Conservation (phyloP, 2,329 filamentous ascomycete species). For the Trichoderma koningii region DNA sequence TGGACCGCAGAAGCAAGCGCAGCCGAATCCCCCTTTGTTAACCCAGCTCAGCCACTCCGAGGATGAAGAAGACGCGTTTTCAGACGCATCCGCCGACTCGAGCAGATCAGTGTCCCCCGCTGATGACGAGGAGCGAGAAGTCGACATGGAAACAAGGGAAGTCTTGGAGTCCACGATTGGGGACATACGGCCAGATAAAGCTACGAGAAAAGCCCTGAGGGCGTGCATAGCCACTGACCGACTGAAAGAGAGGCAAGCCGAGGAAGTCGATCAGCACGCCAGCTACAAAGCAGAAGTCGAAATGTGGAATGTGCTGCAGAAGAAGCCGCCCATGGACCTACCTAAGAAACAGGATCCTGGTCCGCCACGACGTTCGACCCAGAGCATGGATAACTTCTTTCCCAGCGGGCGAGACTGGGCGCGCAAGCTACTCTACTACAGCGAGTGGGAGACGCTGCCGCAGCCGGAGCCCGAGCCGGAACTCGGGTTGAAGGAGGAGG, state of each 20-base stretch:
- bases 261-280: slow-evolving; percentile 45
- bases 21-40: background rate
- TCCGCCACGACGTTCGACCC: slow-evolving; percentile 34
- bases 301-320: slow-evolving; percentile 50
- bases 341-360: slow-evolving; percentile 38
- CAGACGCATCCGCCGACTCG: slow-evolving; percentile 28
- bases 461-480: background rate
- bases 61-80: slow-evolving; percentile 30
- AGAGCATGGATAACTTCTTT: slow-evolving; percentile 43
- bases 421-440: slow-evolving; percentile 40
- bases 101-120: slow-evolving; percentile 21
- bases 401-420: slow-evolving; percentile 46
- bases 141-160: slow-evolving; percentile 47
- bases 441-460: slow-evolving; percentile 47
- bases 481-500: background rate
- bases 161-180: slow-evolving; percentile 46
- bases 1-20: background rate
- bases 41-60: slow-evolving; percentile 22
- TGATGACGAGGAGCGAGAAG: slow-evolving; percentile 37
- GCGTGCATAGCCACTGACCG: slow-evolving; percentile 46
- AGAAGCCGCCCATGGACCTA: slow-evolving; percentile 41
- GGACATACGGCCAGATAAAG: slow-evolving; percentile 43
- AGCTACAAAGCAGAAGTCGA: slow-evolving; percentile 47
- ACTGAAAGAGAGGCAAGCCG: slow-evolving; percentile 48
- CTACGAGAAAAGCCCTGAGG: slow-evolving; percentile 42